A percentile compares a stretch with the other conserved stretches of the same genome.
Conservation (phyloP, 1,284 basidiomycete genomes). For the Ceratobasidium theobromae region DNA sequence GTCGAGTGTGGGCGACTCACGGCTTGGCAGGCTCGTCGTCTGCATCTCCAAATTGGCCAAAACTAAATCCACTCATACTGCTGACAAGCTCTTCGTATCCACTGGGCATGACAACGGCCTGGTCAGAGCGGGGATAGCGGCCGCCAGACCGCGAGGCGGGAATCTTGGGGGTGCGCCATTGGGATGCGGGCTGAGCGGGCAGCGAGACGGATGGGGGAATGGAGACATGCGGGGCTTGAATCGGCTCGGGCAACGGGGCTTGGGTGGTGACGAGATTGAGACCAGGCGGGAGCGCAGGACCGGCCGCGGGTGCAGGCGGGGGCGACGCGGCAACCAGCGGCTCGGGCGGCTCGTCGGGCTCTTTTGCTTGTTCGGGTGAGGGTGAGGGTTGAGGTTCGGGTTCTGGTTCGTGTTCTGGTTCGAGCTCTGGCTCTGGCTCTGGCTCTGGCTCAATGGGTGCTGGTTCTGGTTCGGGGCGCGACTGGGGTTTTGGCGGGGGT, state of each 20-base stretch:
- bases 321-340: constrained; percentile 16
- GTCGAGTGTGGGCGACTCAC: background rate
- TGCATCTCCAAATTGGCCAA: constrained; percentile 22
- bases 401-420: background rate
- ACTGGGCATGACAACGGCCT: constrained; percentile 27
- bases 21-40: background rate
- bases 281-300: constrained; percentile 33
- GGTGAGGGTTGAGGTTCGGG: too few species aligned
- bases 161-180: background rate
- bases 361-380: background rate
- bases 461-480: background rate
- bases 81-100: constrained; percentile 12
- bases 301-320: constrained; percentile 41
- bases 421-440: background rate
- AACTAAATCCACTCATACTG: constrained; percentile 2
- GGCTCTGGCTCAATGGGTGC: background rate
- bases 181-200: background rate
- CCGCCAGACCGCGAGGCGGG: constrained; percentile 1
- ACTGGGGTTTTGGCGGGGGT: constrained; percentile 33
- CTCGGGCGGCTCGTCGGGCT: background rate
- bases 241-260: background rate
- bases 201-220: background rate
- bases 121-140: constrained; percentile 16
- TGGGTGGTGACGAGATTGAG: constrained; percentile 21
- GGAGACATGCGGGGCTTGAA: background rate